These are phyloP conservation scores for Actinomortierella ambigua DNA, from an alignment of 371 early-diverging fungal genomes.

Conservation along the genomic window DNA sequence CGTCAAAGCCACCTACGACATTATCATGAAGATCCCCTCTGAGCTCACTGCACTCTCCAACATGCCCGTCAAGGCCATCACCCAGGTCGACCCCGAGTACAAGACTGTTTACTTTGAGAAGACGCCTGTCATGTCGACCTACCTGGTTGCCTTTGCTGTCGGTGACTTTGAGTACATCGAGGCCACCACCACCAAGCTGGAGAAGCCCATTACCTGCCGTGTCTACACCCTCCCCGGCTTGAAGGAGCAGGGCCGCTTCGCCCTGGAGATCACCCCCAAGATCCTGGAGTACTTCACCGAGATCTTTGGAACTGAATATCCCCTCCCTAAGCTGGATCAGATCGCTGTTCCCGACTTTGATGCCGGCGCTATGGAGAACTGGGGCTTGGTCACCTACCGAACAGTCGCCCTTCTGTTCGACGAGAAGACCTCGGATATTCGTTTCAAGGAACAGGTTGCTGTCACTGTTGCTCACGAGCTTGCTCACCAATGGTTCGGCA, in stretches of 20 bases:
- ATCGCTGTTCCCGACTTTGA: slow-evolving; percentile 93
- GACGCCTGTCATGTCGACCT: slow-evolving; percentile 93
- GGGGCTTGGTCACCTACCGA: slow-evolving; percentile 95
- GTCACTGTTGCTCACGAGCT: slow-evolving; percentile 93
- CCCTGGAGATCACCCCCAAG: slow-evolving; percentile 73
- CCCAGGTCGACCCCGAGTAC: slow-evolving; percentile 24
- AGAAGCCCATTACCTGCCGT: slow-evolving; percentile 68
- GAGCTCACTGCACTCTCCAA: slow-evolving; percentile 84
- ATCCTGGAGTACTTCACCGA: slow-evolving; percentile 78
- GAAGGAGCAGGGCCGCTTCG: slow-evolving; percentile 76
- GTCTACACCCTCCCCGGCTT: slow-evolving; percentile 80
- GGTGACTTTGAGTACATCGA: slow-evolving; percentile 93
- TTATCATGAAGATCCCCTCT: slow-evolving; percentile 74
- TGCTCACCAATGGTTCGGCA: slow-evolving; percentile 98
- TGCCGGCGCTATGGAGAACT: slow-evolving; percentile 94
- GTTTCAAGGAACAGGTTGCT: slow-evolving; percentile 77
- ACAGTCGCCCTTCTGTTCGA: slow-evolving; percentile 78
- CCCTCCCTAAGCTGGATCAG: slow-evolving; percentile 88
- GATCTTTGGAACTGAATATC: slow-evolving; percentile 84
- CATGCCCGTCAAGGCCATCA: slow-evolving; percentile 68
- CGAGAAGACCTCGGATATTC: slow-evolving; percentile 63
- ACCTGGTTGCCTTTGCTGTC: slow-evolving; percentile 88
- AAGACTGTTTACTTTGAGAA: slow-evolving; percentile 71
- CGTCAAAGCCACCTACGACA: slow-evolving; percentile 89
- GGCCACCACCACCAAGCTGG: slow-evolving; percentile 58